A percentile compares a stretch with the other conserved stretches of the same genome.
Conservation (phyloP, 768 basidiomycete genomes). For the Mycena haematopus region DNA sequence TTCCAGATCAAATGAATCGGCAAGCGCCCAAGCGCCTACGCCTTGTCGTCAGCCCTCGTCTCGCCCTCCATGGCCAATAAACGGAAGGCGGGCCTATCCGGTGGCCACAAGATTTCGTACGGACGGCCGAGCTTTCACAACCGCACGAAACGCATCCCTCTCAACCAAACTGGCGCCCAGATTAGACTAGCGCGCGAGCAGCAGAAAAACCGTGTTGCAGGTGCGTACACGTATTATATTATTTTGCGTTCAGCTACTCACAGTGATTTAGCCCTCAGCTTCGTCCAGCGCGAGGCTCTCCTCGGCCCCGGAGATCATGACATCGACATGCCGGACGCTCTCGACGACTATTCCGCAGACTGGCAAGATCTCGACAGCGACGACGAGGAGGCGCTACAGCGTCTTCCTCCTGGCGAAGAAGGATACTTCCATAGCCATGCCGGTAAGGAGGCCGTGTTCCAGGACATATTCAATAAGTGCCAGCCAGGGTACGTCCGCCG, state of each 20-base stretch:
- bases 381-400: neutral
- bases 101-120: neutral
- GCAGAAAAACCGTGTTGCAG: neutral
- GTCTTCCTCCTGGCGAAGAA: conserved; percentile 17
- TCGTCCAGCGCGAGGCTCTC: conserved; percentile 2
- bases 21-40: neutral
- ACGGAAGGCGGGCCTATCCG: neutral
- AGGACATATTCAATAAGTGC: conserved; percentile 14
- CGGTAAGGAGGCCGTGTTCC: conserved; percentile 13
- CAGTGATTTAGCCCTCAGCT: neutral
- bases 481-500: conserved; percentile 1
- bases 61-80: neutral
- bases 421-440: conserved; percentile 14
- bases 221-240: neutral
- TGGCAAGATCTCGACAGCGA: conserved; percentile 7
- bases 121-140: neutral
- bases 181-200: neutral
- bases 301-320: conserved; percentile 1
- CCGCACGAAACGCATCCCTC: neutral
- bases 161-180: conserved; percentile 2
- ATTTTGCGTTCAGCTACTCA: neutral
- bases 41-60: too few species aligned
- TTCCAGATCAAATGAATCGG: neutral
- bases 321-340: conserved; percentile 14
- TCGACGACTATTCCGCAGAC: neutral